These are phyloP conservation scores for Mortierella sp. DNA, from an alignment of 371 early-diverging fungal genomes.

Conservation along the genomic window DNA sequence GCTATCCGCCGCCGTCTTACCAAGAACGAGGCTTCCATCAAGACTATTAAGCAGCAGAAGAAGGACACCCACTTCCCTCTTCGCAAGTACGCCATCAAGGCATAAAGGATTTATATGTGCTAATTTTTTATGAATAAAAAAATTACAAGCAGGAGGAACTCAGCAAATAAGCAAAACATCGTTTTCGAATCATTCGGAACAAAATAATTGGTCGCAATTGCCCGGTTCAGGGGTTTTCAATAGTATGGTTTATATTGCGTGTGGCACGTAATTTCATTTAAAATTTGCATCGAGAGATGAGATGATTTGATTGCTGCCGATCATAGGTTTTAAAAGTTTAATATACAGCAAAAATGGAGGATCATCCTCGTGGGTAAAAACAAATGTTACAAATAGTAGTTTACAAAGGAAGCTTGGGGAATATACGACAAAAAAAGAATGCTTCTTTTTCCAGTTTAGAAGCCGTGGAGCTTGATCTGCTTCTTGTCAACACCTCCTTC, in stretches of 20 bases:
- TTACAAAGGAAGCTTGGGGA: constrained; percentile 24
- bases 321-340: constrained; percentile 5
- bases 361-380: not conserved
- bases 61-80: constrained; percentile 85
- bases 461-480: constrained; percentile 95
- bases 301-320: constrained; percentile 6
- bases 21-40: constrained; percentile 72
- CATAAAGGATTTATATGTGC: constrained; percentile 62
- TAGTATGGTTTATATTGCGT: not conserved
- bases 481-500: constrained; percentile 85
- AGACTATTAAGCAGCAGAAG: constrained; percentile 85
- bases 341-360: constrained; percentile 10
- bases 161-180: not conserved
- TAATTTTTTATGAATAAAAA: constrained; percentile 17
- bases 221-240: not conserved
- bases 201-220: no score
- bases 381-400: constrained; percentile 26
- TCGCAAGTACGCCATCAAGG: constrained; percentile 89
- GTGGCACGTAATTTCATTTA: not conserved
- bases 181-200: no score
- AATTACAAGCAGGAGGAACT: constrained; percentile 9
- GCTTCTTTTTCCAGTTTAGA: constrained; percentile 63
- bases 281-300: not conserved
- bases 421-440: constrained; percentile 11
- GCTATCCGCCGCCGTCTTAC: constrained; percentile 95